These are phyloP conservation scores for Lentinula aciculospora DNA, from an alignment of 768 basidiomycete species.

Conservation along the genomic window DNA sequence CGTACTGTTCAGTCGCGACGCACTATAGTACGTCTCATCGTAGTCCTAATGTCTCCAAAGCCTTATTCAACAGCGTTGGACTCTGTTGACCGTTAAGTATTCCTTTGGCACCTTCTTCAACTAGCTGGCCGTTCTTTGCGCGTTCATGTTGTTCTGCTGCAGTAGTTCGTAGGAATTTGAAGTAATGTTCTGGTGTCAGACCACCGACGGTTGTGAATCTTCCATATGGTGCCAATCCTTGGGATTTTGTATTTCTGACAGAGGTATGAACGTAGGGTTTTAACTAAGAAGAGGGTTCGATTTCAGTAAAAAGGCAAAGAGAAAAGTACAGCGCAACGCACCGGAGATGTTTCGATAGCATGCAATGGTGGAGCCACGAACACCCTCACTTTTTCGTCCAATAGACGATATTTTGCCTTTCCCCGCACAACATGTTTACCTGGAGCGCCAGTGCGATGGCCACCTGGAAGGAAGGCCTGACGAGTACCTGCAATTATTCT, in stretches of 20 bases:
- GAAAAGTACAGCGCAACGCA: slow-evolving; percentile 26
- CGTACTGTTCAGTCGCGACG: background rate
- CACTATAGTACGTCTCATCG: background rate
- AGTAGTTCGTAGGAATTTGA: slow-evolving; percentile 29
- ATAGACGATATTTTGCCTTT: slow-evolving; percentile 72
- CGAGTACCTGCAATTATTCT: slow-evolving; percentile 58
- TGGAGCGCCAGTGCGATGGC: slow-evolving; percentile 82
- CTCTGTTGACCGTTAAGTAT: background rate
- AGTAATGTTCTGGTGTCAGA: slow-evolving; percentile 37
- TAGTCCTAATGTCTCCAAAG: background rate
- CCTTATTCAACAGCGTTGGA: background rate
- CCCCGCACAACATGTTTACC: slow-evolving; percentile 78
- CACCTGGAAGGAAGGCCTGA: slow-evolving; percentile 78
- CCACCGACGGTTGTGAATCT: slow-evolving; percentile 32
- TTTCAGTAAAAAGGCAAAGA: background rate
- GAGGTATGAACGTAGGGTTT: slow-evolving; percentile 60
- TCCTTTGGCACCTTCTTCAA: background rate
- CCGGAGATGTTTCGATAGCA: slow-evolving; percentile 51
- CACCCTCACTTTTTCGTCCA: slow-evolving; percentile 80
- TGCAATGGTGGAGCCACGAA: slow-evolving; percentile 76
- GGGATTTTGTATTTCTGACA: slow-evolving; percentile 30
- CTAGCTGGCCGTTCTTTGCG: slow-evolving; percentile 6
- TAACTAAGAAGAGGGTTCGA: slow-evolving; percentile 26
- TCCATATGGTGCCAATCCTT: slow-evolving; percentile 28
- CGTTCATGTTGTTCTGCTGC: slow-evolving; percentile 1